These are phyloP conservation scores for Sparassis latifolia DNA, from an alignment of 1,284 basidiomycete species.

Conservation along the genomic window DNA sequence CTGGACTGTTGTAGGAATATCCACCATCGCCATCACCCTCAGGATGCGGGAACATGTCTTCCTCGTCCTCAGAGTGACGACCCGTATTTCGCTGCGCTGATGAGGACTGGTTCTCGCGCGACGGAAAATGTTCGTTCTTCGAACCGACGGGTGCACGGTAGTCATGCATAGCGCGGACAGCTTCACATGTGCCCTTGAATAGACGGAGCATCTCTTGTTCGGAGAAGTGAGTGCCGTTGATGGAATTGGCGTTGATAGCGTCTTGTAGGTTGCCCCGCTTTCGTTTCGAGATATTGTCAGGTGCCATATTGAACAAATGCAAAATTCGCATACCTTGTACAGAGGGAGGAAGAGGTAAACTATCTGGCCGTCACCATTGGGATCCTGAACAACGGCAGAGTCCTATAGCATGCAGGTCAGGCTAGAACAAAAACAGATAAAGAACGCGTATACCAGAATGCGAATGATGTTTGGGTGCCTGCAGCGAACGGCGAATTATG, in stretches of 20 bases:
- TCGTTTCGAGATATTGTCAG: conserved; percentile 2
- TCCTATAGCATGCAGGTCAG: conserved; percentile 44
- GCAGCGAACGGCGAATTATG: background rate
- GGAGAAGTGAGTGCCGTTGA: conserved; percentile 79
- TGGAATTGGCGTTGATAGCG: conserved; percentile 82
- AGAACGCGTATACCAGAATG: conserved; percentile 52
- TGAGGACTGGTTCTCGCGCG: conserved; percentile 22
- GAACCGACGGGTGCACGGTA: conserved; percentile 50
- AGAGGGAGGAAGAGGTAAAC: conserved; percentile 91
- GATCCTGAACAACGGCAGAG: conserved; percentile 91
- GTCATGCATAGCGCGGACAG: conserved; percentile 90
- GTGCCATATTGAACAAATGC: conserved; percentile 13
- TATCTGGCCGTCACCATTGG: conserved; percentile 89
- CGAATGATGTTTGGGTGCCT: conserved; percentile 89
- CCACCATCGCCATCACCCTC: conserved; percentile 67
- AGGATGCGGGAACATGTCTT: conserved; percentile 59
- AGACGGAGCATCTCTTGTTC: conserved; percentile 85
- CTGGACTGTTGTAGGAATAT: conserved; percentile 58
- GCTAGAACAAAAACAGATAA: background rate
- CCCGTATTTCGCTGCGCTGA: conserved; percentile 16
- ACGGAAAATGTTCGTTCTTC: conserved; percentile 22
- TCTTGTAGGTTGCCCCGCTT: conserved; percentile 93
- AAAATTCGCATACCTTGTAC: conserved; percentile 54
- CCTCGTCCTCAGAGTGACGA: conserved; percentile 36
- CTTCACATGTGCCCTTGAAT: conserved; percentile 93